phyloP scores from a whole-genome alignment of 2,329 filamentous ascomycete genomes.

The Pseudogymnoascus sp. region DNA sequence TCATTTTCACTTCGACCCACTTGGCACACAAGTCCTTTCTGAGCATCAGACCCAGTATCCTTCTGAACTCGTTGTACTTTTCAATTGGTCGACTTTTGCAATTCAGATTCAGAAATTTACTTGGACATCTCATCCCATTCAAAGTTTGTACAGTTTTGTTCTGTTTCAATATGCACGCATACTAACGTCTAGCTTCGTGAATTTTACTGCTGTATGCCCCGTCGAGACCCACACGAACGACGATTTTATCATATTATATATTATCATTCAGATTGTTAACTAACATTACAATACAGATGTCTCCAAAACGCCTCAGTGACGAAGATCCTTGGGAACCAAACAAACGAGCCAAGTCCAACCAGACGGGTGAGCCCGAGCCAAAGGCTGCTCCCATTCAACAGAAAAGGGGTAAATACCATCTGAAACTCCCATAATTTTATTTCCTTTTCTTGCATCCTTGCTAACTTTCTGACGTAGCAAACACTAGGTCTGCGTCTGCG shows the following conservation, averaged over 20 bases:
- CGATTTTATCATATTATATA: background rate
- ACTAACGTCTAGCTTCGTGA: background rate
- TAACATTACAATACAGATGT: background rate
- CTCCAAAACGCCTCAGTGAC: background rate
- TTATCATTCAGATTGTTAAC: background rate
- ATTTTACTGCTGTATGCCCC: background rate
- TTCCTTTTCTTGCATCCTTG: background rate
- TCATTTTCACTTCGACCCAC: background rate
- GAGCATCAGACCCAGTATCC: background rate
- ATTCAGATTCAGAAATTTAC: background rate
- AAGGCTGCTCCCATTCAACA: background rate
- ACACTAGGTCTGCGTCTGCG: background rate
- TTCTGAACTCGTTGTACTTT: background rate
- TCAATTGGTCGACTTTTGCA: no score
- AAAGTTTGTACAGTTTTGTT: background rate
- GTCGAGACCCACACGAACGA: background rate
- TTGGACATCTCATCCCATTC: background rate
- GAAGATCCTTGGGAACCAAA: background rate
- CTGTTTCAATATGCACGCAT: background rate
- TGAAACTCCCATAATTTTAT: background rate
- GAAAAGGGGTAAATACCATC: background rate
- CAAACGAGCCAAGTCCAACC: background rate
- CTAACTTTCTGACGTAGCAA: background rate
- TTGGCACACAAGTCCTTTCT: background rate
- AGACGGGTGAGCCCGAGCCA: background rate